phyloP scores from a whole-genome alignment of 371 early-diverging fungal species.

The Mortierella sp. region DNA sequence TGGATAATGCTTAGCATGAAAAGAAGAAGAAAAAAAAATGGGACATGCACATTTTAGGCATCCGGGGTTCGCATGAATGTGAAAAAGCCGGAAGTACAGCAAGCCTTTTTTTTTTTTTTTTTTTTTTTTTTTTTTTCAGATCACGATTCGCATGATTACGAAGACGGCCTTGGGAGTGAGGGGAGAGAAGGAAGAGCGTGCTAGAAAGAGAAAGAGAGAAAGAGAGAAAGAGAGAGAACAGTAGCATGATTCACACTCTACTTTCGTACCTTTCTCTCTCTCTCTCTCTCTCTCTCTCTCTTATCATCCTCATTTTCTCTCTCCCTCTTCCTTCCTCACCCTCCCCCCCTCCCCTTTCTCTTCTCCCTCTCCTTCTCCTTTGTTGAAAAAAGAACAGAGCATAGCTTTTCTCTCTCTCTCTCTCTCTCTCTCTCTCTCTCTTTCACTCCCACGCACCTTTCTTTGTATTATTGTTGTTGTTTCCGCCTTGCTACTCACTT shows the following conservation, averaged over 20 bases:
- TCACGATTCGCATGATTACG: conserved; percentile 24
- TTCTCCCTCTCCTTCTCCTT: no score
- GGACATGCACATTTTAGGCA: no score
- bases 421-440: no score
- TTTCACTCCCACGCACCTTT: no score
- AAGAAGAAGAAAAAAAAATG: no score
- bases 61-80: conserved; percentile 11
- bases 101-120: conserved; percentile 43
- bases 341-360: not conserved
- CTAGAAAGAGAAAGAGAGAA: not conserved
- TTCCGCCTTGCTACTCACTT: no score
- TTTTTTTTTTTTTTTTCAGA: no score
- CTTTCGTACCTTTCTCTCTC: not conserved
- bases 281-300: not conserved
- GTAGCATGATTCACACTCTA: not conserved
- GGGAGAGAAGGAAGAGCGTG: no score
- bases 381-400: no score
- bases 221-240: not conserved
- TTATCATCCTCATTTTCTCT: not conserved
- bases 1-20: no score
- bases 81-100: conserved; percentile 36
- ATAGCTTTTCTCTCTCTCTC: no score
- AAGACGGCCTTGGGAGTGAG: not conserved
- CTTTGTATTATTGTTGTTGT: no score
- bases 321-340: not conserved